These are phyloP conservation scores for Stereocaulon alpinum DNA, from an alignment of 495 filamentous ascomycete species.

Conservation along the genomic window DNA sequence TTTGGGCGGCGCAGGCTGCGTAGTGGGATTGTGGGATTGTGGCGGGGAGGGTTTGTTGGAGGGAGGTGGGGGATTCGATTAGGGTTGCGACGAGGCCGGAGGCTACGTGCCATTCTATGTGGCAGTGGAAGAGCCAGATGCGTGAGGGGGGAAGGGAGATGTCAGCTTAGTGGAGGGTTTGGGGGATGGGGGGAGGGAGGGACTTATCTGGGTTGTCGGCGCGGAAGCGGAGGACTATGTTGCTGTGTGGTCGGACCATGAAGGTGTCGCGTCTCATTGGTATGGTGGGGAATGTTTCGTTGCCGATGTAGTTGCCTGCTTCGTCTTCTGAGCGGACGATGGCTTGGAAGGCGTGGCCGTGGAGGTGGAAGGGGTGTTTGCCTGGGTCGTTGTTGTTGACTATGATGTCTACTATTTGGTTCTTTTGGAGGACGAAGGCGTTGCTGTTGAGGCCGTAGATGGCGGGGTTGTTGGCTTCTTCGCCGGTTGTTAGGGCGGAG, in stretches of 20 bases:
- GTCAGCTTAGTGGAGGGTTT: conserved; percentile 2
- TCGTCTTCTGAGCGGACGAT: conserved; percentile 43
- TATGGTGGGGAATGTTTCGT: conserved; percentile 30
- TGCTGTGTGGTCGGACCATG: conserved; percentile 43
- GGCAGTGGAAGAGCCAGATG: conserved; percentile 74
- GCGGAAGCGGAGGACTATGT: conserved; percentile 55
- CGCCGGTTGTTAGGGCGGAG: conserved; percentile 52
- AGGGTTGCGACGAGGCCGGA: conserved; percentile 61
- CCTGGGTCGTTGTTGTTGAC: conserved; percentile 65
- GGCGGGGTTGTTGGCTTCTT: conserved; percentile 45
- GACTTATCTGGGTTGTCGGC: conserved; percentile 59
- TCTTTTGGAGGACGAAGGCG: conserved; percentile 51
- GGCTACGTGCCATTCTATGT: conserved; percentile 71
- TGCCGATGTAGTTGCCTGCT: conserved; percentile 36
- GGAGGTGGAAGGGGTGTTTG: conserved; percentile 72
- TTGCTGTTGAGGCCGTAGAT: conserved; percentile 63
- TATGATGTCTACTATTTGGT: conserved; percentile 59
- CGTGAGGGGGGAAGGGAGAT: conserved; percentile 22
- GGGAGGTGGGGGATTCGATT: conserved; percentile 54
- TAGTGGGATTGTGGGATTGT: conserved; percentile 46
- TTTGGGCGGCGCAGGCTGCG: conserved; percentile 45
- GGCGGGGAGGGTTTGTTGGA: conserved; percentile 38
- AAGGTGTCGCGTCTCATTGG: conserved; percentile 53
- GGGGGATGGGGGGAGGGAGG: neutral
- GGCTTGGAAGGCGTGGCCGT: conserved; percentile 70